These are phyloP conservation scores for Danielia reshetovae DNA, from an alignment of 805 yeast species.

Conservation along the genomic window DNA sequence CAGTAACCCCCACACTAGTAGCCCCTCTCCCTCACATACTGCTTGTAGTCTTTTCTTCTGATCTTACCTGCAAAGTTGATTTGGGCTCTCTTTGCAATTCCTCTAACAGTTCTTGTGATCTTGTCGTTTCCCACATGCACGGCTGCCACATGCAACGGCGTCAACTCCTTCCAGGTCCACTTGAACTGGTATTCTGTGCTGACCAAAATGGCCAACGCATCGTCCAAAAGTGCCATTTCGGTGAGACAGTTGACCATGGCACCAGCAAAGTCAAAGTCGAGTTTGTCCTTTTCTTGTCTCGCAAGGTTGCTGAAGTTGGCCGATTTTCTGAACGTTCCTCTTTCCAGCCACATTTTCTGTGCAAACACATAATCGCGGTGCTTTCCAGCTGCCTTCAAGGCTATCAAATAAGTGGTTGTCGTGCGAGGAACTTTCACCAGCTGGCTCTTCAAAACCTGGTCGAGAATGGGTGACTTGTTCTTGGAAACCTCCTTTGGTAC, in stretches of 20 bases:
- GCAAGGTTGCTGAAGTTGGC: conserved; percentile 41
- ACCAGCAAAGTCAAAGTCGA: conserved; percentile 69
- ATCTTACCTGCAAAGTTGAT: conserved; percentile 36
- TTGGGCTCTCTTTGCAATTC: conserved; percentile 35
- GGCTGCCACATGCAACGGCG: conserved; percentile 26
- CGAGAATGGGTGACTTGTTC: conserved; percentile 20
- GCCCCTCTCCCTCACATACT: conserved; percentile 30
- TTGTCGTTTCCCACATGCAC: conserved; percentile 28
- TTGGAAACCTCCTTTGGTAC: conserved; percentile 10
- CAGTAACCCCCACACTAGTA: conserved; percentile 14
- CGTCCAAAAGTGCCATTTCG: conserved; percentile 51
- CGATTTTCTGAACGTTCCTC: conserved; percentile 69
- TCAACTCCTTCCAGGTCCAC: conserved; percentile 54
- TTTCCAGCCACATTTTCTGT: conserved; percentile 66
- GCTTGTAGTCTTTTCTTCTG: conserved; percentile 30
- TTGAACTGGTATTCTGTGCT: conserved; percentile 65
- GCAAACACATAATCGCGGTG: conserved; percentile 57
- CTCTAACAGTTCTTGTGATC: conserved; percentile 27
- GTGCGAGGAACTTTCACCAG: conserved; percentile 19
- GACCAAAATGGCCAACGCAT: conserved; percentile 65
- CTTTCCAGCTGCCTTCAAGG: conserved; percentile 62
- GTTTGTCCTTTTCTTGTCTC: conserved; percentile 32
- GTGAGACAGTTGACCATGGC: conserved; percentile 62
- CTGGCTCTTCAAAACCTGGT: conserved; percentile 2
- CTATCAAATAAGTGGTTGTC: conserved; percentile 53